Conservation (phyloP, 2,329 filamentous ascomycete species). For the Aaosphaeria arxii region DNA sequence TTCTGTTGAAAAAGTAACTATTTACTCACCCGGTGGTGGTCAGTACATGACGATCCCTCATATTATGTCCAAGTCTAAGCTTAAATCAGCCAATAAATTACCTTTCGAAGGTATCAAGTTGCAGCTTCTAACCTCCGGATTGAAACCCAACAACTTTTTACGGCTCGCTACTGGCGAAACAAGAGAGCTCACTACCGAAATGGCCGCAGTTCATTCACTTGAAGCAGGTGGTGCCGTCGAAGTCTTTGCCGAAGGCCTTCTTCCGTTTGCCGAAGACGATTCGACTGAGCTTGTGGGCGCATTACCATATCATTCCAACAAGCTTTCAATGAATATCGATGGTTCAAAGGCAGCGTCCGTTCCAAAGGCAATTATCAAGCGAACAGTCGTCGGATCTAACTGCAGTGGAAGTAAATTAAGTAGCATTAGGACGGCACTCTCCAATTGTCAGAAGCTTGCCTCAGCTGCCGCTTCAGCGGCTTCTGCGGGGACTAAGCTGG, state of each 20-base stretch:
- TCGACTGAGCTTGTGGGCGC: conserved; percentile 55
- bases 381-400: conserved; percentile 51
- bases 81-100: conserved; percentile 36
- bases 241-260: conserved; percentile 52
- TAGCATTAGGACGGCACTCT: conserved; percentile 51
- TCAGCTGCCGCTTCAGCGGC: conserved; percentile 49
- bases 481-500: conserved; percentile 49
- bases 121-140: conserved; percentile 44
- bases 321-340: conserved; percentile 56
- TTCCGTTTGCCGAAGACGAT: conserved; percentile 40
- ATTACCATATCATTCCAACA: conserved; percentile 59
- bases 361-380: conserved; percentile 50
- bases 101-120: conserved; percentile 55
- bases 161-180: conserved; percentile 47
- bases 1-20: conserved; percentile 53
- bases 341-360: conserved; percentile 51
- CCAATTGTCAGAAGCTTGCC: conserved; percentile 55
- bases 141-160: conserved; percentile 51
- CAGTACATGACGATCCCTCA: conserved; percentile 9
- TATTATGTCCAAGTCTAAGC: not conserved
- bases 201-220: conserved; percentile 56
- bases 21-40: conserved; percentile 48
- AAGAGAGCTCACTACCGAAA: conserved; percentile 53
- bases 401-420: conserved; percentile 51
- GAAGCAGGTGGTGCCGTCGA: conserved; percentile 53